Evolutionary conservation across 371 early-diverging fungal genomes (phyloP).

Genomic region (Blakeslea trispora): DNA sequence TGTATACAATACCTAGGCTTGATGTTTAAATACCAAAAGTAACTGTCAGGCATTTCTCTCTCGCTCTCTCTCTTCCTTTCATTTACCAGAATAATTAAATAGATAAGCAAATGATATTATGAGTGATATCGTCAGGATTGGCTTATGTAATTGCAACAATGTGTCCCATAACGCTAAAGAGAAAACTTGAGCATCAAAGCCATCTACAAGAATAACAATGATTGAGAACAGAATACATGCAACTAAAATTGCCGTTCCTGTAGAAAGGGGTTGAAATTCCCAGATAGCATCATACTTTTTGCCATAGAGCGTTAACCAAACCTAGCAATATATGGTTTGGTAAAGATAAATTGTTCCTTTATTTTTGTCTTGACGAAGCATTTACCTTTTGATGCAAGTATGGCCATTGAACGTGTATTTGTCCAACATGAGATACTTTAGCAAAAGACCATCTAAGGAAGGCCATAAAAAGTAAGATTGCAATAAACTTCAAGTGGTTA

Average conservation of each 20-base stretch:
- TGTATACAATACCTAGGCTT: slow-evolving; percentile 47
- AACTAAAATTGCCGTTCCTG: slow-evolving; percentile 44
- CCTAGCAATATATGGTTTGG: slow-evolving; percentile 6
- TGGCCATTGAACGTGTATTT: slow-evolving; percentile 35
- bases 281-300: slow-evolving; percentile 46
- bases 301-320: slow-evolving; percentile 43
- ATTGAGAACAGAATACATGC: slow-evolving; percentile 26
- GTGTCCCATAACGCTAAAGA: slow-evolving; percentile 26
- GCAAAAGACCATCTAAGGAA: slow-evolving; percentile 43
- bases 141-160: slow-evolving; percentile 34
- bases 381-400: slow-evolving; percentile 37
- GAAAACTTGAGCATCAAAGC: slow-evolving; percentile 24
- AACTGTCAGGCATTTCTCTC: not conserved
- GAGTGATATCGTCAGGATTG: slow-evolving; percentile 41
- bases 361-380: too few relatives aligned
- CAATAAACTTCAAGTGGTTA: too few relatives aligned
- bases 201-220: slow-evolving; percentile 26
- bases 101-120: slow-evolving; percentile 52
- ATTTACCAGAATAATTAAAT: slow-evolving; percentile 40
- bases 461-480: too few relatives aligned
- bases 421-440: slow-evolving; percentile 28
- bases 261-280: slow-evolving; percentile 45
- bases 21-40: not conserved
- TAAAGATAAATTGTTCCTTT: not conserved
- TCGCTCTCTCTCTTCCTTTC: not conserved